Conservation (phyloP, 2,329 filamentous ascomycete species). For the Diaporthe nobilis region DNA sequence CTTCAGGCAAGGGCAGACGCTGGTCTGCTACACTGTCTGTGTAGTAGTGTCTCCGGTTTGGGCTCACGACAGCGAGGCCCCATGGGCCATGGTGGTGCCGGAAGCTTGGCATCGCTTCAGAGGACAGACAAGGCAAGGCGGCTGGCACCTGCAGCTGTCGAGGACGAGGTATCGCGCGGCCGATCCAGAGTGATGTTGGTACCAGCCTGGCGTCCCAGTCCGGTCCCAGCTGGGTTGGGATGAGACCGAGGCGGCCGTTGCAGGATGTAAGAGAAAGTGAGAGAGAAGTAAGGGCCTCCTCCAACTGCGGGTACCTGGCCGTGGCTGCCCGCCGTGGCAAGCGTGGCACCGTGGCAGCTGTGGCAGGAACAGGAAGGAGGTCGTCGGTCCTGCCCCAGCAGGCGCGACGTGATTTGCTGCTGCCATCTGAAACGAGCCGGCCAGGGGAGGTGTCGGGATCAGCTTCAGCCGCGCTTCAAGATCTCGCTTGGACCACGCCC, state of each 20-base stretch:
- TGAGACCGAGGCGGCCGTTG: conserved; percentile 28
- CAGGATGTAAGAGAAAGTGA: conserved; percentile 37
- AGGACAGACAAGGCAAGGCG: conserved; percentile 16
- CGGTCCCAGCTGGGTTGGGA: conserved; percentile 6
- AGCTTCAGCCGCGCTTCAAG: conserved; percentile 41
- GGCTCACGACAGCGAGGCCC: conserved; percentile 20
- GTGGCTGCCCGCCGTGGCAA: background rate
- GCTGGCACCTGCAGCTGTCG: background rate
- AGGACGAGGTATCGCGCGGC: background rate
- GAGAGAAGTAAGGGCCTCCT: background rate
- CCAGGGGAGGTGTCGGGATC: conserved; percentile 38
- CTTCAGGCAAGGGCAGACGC: background rate
- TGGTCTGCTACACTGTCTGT: conserved; percentile 37
- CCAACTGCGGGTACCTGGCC: conserved; percentile 1
- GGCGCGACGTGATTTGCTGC: conserved; percentile 36
- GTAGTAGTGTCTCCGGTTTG: conserved; percentile 32
- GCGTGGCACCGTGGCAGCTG: background rate
- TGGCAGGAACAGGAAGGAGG: background rate
- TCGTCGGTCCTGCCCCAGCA: background rate
- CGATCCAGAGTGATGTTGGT: background rate
- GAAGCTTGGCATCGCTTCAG: conserved; percentile 39
- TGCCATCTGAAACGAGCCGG: conserved; percentile 38
- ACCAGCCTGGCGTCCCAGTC: background rate
- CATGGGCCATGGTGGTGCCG: conserved; percentile 28
- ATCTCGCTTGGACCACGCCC: conserved; percentile 35